Evolutionary conservation across 1,139 yeast genomes (phyloP), one percentile per base, ranked within the genome.

Genomic region (Candida sojae): DNA sequence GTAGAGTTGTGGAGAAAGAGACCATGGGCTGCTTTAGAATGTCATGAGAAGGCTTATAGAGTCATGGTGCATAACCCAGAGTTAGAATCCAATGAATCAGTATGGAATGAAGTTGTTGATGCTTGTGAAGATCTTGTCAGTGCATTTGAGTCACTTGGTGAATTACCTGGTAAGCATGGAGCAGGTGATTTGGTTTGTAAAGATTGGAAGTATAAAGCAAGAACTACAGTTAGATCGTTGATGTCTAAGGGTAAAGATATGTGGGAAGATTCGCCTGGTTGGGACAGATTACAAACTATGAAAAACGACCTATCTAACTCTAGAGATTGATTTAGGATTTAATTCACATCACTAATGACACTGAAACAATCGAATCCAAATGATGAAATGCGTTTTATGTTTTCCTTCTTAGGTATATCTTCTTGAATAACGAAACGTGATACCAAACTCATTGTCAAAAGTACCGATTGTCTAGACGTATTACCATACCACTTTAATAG

Each of bases 131-230:
- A 92, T 52, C 73, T 93, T 51, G 84, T 88, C 3, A 90, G 95
- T 42, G 96, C 97, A 0, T 93, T 92, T 63, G 92, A 86, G 59
- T 86, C 89, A 5, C 76, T 88, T 37, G 98, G 98, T 10, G 96
- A 88, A 48, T 68, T 82, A 57, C 92, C 91, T 17, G 98, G 98
- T 3, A 87, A 88, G 57, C 82, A 86, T 57, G 88, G 87, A 28
- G 91, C 90, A 3, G 97, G 86, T 1, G 91, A 88, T 58, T 61
- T 87, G 12, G 96, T 93, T 5, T 91, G 97, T 64, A 82, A 84
- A 58, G 96, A 91, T 62, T 92, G 98, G 98, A 86, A 82, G 60
- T 89, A 86, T 68, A 91, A 91, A 63, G 85, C 96, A 2, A 78
- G 84, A 54, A 79, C 88, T 9, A 74, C 89, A 0, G 77, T 91